Evolutionary conservation across 169 alveolate species (phyloP), one percentile per base, ranked within the genome.

Genomic region (Sarcocystis neurona): DNA sequence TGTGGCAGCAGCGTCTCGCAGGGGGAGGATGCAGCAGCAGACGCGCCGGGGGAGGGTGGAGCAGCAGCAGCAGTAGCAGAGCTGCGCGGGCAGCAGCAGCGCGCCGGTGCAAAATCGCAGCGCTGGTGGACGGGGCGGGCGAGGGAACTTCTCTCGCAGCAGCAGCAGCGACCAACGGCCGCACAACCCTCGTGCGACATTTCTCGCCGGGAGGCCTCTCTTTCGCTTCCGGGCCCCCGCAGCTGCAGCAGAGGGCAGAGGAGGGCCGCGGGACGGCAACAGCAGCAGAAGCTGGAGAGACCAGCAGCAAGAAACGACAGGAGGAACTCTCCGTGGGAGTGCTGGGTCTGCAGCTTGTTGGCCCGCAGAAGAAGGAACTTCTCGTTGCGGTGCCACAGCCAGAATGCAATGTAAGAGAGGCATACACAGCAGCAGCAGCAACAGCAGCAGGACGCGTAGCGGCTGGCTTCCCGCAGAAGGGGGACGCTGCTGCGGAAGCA

Each of bases 1-100:
- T 84, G 56, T 84, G 89, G 89, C 79, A 63, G 89, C 89, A 53
- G 68, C 60, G 48, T 30, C 80, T 84, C 56, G 58, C 82, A 23
- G 41, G 82, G 58, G 34, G 82, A 27, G 34, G 56, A 15, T 39
- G 53, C 82, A 34, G 56, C 20, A 53, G 30, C 30, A 39, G 82
- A 27, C 41, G 82, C 50, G 34, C 58, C 41, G 2, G 34, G 53
- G 41, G 5, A 39, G 30, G 20, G 82, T 53, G 34, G 53, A 47
- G 34, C 46, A 74, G 30, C 50, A 74, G 82, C 82, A 74, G 50
- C 82, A 74, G 82, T 37, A 47, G 41, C 53, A 18, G 34, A 53
- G 53, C 50, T 41, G 82, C 82, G 56, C 82, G 82, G 1, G 46
- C 82, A 1, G 82, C 46, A n/a, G 82, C 82, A 1, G 41, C 34